Evolutionary conservation across 2,329 filamentous ascomycete genomes (phyloP).

Genomic region (Pyrenochaeta sp.): DNA sequence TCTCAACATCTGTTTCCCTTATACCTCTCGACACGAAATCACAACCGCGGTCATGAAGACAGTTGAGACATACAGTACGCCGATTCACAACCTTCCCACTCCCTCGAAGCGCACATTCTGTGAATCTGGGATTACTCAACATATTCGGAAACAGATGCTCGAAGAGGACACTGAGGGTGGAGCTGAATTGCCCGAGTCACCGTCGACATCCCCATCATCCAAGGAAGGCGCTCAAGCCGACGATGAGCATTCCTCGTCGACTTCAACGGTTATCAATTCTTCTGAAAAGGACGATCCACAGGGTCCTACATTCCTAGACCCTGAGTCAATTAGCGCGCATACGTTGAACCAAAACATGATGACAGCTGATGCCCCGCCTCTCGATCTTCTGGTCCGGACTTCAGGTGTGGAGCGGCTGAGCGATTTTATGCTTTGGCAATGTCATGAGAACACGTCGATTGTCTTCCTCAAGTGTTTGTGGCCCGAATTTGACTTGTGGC

Average conservation of each 20-base stretch:
- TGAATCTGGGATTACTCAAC: constrained; percentile 84
- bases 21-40: constrained; percentile 95
- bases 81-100: constrained; percentile 64
- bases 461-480: constrained; percentile 92
- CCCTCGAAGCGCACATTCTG: constrained; percentile 75
- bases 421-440: constrained; percentile 99
- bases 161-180: constrained; percentile 46
- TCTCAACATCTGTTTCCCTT: constrained; percentile 96
- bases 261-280: constrained; percentile 47
- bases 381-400: constrained; percentile 90
- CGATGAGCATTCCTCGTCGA: constrained; percentile 43
- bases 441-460: constrained; percentile 88
- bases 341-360: constrained; percentile 88
- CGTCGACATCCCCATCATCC: constrained; percentile 43
- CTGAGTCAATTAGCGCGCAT: constrained; percentile 84
- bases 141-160: constrained; percentile 68
- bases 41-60: constrained; percentile 87
- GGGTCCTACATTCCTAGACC: constrained; percentile 64
- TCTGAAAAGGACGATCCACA: constrained; percentile 41
- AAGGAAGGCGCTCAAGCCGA: constrained; percentile 42
- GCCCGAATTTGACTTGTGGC: constrained; percentile 95
- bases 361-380: constrained; percentile 81
- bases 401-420: constrained; percentile 92
- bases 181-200: constrained; percentile 36
- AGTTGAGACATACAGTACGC: constrained; percentile 83